These are phyloP conservation scores for Haplographium delicatum DNA, from an alignment of 495 filamentous ascomycete genomes.

Conservation along the genomic window DNA sequence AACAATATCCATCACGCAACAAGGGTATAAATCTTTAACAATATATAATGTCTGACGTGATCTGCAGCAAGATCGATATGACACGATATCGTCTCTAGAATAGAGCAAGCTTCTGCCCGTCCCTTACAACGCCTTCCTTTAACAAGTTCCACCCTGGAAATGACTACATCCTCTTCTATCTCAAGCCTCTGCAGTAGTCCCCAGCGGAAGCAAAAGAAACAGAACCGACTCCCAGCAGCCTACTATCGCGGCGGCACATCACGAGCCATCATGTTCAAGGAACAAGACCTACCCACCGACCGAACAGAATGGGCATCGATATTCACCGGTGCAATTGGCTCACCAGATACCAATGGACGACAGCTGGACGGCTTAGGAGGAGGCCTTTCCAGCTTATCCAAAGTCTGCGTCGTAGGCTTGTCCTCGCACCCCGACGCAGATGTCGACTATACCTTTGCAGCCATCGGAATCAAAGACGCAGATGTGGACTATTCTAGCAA, in stretches of 20 bases:
- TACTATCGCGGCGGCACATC: slow-evolving; percentile 74
- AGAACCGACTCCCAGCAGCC: slow-evolving; percentile 47
- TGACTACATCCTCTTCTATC: no score
- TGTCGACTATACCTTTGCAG: slow-evolving; percentile 70
- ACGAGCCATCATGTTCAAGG: slow-evolving; percentile 57
- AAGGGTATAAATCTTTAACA: no score
- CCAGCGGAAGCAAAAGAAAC: no score
- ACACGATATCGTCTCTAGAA: no score
- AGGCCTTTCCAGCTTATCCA: slow-evolving; percentile 62
- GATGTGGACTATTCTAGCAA: slow-evolving; percentile 63
- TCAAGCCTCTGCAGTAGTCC: no score
- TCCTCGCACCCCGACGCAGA: slow-evolving; percentile 48
- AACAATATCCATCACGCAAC: no score
- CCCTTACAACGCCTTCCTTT: no score
- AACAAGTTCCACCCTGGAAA: no score
- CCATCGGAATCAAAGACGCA: slow-evolving; percentile 54
- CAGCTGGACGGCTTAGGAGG: slow-evolving; percentile 71
- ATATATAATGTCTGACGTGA: no score
- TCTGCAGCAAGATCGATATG: no score
- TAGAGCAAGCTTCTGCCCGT: no score
- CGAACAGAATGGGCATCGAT: slow-evolving; percentile 47
- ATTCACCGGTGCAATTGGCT: slow-evolving; percentile 59
- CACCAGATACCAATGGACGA: slow-evolving; percentile 61
- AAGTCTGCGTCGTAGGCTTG: slow-evolving; percentile 58
- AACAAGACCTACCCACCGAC: slow-evolving; percentile 44